Evolutionary conservation across 768 basidiomycete genomes (phyloP).

Genomic region (Agrocybe praecox): DNA sequence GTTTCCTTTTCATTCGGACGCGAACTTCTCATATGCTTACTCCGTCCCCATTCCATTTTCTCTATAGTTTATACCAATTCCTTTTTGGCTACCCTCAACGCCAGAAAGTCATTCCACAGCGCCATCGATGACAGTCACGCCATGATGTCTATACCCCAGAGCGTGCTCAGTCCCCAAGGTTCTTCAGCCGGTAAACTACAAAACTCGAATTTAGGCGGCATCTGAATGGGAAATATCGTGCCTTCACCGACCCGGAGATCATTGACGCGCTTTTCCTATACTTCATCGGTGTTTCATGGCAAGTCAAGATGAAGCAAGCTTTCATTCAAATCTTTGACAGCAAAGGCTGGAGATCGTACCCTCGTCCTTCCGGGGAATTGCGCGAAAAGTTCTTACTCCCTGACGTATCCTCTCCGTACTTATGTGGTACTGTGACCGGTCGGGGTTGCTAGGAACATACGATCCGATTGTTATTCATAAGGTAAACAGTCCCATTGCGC

Average conservation of each 20-base stretch:
- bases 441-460: no score
- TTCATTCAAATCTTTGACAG: constrained; percentile 16
- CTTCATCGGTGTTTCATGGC: constrained; percentile 45
- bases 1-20: no score
- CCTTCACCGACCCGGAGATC: constrained; percentile 51
- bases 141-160: constrained; percentile 33
- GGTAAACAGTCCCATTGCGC: no score
- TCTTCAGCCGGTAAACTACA: constrained; percentile 15
- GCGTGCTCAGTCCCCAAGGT: constrained; percentile 18
- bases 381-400: constrained; percentile 18
- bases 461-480: no score
- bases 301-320: constrained; percentile 34
- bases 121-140: constrained; percentile 29
- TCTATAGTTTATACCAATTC: no score
- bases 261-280: constrained; percentile 47
- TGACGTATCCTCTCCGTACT: no score
- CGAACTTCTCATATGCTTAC: no score
- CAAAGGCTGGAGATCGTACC: constrained; percentile 8
- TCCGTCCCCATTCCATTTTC: no score
- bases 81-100: constrained; percentile 54
- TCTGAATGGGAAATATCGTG: constrained; percentile 51
- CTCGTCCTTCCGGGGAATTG: background rate
- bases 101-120: constrained; percentile 38
- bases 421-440: no score
- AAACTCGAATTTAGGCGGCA: constrained; percentile 48